A percentile compares a stretch with the other conserved stretches of the same genome.
Evolutionary conservation across 2,329 filamentous ascomycete genomes (phyloP).

Genomic region (Monosporascus sp.): DNA sequence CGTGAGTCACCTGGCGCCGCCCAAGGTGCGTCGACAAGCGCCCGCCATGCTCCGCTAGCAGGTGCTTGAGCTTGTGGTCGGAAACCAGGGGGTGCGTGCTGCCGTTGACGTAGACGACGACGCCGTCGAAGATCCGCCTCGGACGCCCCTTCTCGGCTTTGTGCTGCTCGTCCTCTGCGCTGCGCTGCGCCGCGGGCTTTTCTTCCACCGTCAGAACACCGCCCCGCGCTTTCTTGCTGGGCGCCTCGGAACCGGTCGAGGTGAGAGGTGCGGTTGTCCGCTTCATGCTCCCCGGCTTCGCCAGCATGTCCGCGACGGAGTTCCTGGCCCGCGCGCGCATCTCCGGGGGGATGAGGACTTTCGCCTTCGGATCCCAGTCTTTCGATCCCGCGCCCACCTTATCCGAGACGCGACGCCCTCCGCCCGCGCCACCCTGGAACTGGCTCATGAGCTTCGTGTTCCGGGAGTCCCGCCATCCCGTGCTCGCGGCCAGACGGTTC

Average conservation of each 20-base stretch:
- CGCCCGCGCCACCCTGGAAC: slow-evolving; percentile 52
- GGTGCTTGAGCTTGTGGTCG: slow-evolving; percentile 77
- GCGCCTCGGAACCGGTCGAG: neutral
- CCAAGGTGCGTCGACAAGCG: slow-evolving; percentile 65
- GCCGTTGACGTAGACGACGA: slow-evolving; percentile 82
- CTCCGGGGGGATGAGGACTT: slow-evolving; percentile 38
- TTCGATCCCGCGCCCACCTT: slow-evolving; percentile 59
- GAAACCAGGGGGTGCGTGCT: slow-evolving; percentile 76
- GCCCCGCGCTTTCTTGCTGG: neutral
- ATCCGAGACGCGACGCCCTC: slow-evolving; percentile 58
- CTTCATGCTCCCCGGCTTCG: slow-evolving; percentile 39
- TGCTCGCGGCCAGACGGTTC: slow-evolving; percentile 51
- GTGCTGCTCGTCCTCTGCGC: slow-evolving; percentile 27
- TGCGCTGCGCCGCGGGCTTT: slow-evolving; percentile 16
- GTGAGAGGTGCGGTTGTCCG: slow-evolving; percentile 9
- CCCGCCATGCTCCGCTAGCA: slow-evolving; percentile 71
- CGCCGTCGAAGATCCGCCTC: slow-evolving; percentile 58
- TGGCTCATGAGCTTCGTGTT: slow-evolving; percentile 65
- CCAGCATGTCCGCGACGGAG: slow-evolving; percentile 52
- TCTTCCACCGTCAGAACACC: slow-evolving; percentile 18
- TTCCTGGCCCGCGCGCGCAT: slow-evolving; percentile 32
- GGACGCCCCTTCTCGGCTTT: slow-evolving; percentile 42
- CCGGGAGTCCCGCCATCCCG: slow-evolving; percentile 67
- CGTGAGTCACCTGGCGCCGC: slow-evolving; percentile 74
- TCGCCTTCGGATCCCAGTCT: slow-evolving; percentile 43